phyloP scores from a whole-genome alignment of 345 rosid genomes.

The Eucalyptus caleyi region DNA sequence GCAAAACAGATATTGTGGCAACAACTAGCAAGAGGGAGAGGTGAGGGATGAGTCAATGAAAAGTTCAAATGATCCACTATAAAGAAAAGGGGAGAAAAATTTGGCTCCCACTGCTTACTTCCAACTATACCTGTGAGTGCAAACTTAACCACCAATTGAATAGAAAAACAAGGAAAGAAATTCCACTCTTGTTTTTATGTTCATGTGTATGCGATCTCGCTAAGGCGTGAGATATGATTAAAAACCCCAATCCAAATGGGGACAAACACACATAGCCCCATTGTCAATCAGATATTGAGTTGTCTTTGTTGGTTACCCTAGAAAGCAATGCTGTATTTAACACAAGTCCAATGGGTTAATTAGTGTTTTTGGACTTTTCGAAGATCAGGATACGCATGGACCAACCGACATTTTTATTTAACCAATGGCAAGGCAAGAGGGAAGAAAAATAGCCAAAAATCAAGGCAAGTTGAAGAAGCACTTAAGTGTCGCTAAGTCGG shows the following conservation, averaged over 20 bases:
- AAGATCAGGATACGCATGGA: not conserved
- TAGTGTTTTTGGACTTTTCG: not conserved
- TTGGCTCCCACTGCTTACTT: not conserved
- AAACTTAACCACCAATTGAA: conserved; percentile 8
- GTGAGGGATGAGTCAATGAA: conserved; percentile 25
- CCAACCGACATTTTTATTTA: not conserved
- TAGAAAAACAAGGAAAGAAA: not conserved
- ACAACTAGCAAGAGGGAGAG: not conserved
- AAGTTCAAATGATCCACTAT: conserved; percentile 12
- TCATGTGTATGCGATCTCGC: conserved; percentile 3
- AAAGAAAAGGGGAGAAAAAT: not conserved
- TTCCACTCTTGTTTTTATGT: conserved; percentile 2
- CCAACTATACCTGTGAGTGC: conserved; percentile 7
- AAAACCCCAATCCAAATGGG: not conserved
- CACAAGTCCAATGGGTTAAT: not conserved
- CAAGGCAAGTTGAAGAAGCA: not conserved
- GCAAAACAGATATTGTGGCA: not conserved
- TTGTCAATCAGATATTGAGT: not conserved
- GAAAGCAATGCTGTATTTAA: not conserved
- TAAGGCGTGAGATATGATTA: conserved; percentile 6
- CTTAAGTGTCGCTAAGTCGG: not conserved
- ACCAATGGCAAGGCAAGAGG: not conserved
- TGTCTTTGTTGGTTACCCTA: not conserved
- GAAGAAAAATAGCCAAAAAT: not conserved
- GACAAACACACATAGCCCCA: not conserved